These are phyloP conservation scores for Cordyceps javanica DNA, from an alignment of 2,329 filamentous ascomycete genomes.

Conservation along the genomic window DNA sequence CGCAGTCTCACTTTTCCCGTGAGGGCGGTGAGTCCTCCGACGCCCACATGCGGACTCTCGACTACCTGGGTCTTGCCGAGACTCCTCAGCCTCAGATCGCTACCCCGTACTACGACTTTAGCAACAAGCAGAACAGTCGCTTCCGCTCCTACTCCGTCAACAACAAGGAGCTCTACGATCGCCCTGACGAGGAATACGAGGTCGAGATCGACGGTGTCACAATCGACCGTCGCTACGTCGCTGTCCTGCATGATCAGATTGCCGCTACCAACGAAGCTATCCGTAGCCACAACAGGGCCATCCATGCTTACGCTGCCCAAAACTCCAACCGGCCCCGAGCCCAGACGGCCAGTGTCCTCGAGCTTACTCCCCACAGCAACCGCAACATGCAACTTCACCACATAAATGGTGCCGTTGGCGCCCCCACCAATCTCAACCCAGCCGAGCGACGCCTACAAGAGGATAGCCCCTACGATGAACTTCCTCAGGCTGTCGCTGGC, in stretches of 20 bases:
- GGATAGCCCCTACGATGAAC: constrained; percentile 70
- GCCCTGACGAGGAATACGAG: constrained; percentile 75
- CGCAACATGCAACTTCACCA: constrained; percentile 65
- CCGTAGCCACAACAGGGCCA: constrained; percentile 85
- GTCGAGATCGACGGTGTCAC: constrained; percentile 41
- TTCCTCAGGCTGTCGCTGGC: constrained; percentile 75
- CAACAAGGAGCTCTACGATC: constrained; percentile 94
- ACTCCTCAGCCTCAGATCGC: constrained; percentile 79
- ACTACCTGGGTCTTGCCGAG: constrained; percentile 92
- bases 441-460: constrained; percentile 70
- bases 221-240: constrained; percentile 53
- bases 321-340: constrained; percentile 82
- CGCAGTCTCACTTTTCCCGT: constrained; percentile 77
- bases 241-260: constrained; percentile 55
- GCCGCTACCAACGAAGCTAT: constrained; percentile 65
- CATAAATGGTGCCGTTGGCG: constrained; percentile 60
- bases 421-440: constrained; percentile 70
- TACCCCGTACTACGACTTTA: constrained; percentile 63
- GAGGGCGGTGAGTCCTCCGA: constrained; percentile 82
- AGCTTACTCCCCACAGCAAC: constrained; percentile 60
- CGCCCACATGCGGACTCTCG: constrained; percentile 81
- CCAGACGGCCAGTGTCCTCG: constrained; percentile 84
- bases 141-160: constrained; percentile 98
- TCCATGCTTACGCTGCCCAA: constrained; percentile 85
- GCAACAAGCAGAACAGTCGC: constrained; percentile 73